Percentiles rank a stretch among this genome's conserved stretches.
Conservation (phyloP, 1,284 basidiomycete species). For the Bjerkandera adusta region DNA sequence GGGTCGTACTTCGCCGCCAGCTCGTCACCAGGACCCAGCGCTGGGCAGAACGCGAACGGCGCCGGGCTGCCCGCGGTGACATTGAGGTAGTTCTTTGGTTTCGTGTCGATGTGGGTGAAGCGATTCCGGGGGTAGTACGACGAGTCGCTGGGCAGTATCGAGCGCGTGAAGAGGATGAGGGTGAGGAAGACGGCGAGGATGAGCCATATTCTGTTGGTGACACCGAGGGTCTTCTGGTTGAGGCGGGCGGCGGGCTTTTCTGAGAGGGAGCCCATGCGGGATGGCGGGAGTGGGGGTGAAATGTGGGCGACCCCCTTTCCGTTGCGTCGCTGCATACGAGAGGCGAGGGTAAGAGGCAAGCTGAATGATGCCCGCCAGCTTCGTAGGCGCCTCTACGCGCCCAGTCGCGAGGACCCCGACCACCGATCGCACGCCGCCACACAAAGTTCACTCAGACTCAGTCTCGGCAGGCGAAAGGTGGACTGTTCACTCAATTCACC, state of each 20-base stretch:
- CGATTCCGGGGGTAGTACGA: constrained; percentile 25
- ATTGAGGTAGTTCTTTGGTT: constrained; percentile 71
- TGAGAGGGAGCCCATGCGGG: constrained; percentile 42
- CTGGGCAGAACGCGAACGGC: constrained; percentile 90
- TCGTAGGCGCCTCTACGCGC: too few species aligned
- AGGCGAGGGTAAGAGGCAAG: constrained; percentile 11
- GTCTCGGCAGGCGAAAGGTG: too few species aligned
- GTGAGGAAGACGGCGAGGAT: constrained; percentile 57
- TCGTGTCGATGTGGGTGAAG: constrained; percentile 51
- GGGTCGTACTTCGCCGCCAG: constrained; percentile 79
- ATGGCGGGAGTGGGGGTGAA: constrained; percentile 41
- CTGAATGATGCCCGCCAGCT: background rate
- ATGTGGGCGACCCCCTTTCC: constrained; percentile 53
- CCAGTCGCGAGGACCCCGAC: too few species aligned
- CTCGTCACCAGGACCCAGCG: constrained; percentile 79
- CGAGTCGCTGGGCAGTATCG: constrained; percentile 44
- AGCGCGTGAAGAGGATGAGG: constrained; percentile 63
- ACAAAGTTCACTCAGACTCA: too few species aligned
- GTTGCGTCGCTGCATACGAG: constrained; percentile 56
- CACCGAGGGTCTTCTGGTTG: constrained; percentile 54
- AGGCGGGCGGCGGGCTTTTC: constrained; percentile 50
- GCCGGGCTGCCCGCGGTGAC: constrained; percentile 43
- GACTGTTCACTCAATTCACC: background rate
- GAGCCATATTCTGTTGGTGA: constrained; percentile 72
- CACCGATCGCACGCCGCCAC: too few species aligned